Conservation (phyloP, 2,329 filamentous ascomycete species). For the Paecilomyces variotii region DNA sequence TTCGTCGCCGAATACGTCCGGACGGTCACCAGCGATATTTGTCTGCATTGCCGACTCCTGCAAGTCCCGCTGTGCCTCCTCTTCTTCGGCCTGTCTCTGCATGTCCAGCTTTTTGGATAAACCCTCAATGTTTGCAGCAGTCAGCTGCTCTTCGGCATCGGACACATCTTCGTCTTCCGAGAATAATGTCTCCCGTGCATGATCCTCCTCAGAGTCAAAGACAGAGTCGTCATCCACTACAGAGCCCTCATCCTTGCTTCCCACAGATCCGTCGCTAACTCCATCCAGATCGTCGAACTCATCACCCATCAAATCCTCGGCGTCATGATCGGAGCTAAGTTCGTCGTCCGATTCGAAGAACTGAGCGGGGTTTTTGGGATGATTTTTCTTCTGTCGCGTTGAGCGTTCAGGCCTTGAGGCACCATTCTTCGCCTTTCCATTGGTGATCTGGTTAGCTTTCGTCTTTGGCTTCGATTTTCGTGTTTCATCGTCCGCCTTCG, state of each 20-base stretch:
- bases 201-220: constrained; percentile 62
- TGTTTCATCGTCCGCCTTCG: constrained; percentile 35
- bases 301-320: constrained; percentile 36
- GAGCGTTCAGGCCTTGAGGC: constrained; percentile 18
- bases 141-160: constrained; percentile 82
- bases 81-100: constrained; percentile 67
- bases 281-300: constrained; percentile 39
- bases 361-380: constrained; percentile 31
- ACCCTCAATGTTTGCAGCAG: constrained; percentile 91
- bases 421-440: constrained; percentile 26
- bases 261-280: constrained; percentile 37
- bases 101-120: constrained; percentile 77
- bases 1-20: constrained; percentile 53
- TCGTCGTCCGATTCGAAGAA: constrained; percentile 32
- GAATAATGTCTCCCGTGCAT: constrained; percentile 64
- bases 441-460: constrained; percentile 27
- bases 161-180: constrained; percentile 90
- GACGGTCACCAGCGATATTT: constrained; percentile 75
- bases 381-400: constrained; percentile 28
- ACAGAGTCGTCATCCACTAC: constrained; percentile 41
- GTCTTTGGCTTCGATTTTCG: constrained; percentile 35
- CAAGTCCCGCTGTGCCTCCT: constrained; percentile 76
- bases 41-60: constrained; percentile 82
- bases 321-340: constrained; percentile 24
- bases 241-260: constrained; percentile 34